Evolutionary conservation across 78 protist species (phyloP), one percentile per base, ranked within the genome.

Genomic region (Cavenderia fasciculata): DNA sequence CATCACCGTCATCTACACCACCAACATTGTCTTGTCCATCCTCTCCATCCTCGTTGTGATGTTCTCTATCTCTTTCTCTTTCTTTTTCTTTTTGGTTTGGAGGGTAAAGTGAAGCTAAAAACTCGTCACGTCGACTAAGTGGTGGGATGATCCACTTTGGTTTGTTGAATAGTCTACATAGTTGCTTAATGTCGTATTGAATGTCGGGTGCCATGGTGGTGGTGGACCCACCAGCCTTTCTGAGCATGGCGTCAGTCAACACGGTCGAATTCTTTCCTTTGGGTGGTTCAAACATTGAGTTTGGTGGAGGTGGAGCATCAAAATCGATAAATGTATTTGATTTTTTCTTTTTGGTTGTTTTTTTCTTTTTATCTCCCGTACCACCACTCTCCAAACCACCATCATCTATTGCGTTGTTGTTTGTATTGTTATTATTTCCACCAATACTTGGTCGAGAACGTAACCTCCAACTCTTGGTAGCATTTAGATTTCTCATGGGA

Each of bases 151-250:
- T 65, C 70, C 90, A 94, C 19, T 89, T 40, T 38, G 96, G 93
- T 63, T 91, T 91, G 62, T 52, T 71, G 34, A 94, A 94, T 41
- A 94, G 51, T 38, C 92, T 74, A 19, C 90, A 29, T 14, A 95
- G 57, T 27, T 14, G 23, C 18, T 54, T 54, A 27, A 56, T 38
- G 29, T 51, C 56, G 29, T 54, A 92, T 56, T 95, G 95, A 36
- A 78, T 51, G 49, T 95, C 97, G 16, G 75, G 91, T 40, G 97
- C 95, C 23, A 95, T 77, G 7, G 66, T 52, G 25, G 84, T 61
- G n/a, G 74, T 38, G 2, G 27, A 57, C 65, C 59, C 89, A 34
- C 94, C 41, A 8, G 40, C 57, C 27, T 84, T 84, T 36, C 66
- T 73, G 11, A 78, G 49, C 19, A 77, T 51, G 0, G 76, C 5